Percentiles rank a stretch among this genome's conserved stretches.
phyloP scores from a whole-genome alignment of 1,284 basidiomycete species.

The Inonotus hispidus region DNA sequence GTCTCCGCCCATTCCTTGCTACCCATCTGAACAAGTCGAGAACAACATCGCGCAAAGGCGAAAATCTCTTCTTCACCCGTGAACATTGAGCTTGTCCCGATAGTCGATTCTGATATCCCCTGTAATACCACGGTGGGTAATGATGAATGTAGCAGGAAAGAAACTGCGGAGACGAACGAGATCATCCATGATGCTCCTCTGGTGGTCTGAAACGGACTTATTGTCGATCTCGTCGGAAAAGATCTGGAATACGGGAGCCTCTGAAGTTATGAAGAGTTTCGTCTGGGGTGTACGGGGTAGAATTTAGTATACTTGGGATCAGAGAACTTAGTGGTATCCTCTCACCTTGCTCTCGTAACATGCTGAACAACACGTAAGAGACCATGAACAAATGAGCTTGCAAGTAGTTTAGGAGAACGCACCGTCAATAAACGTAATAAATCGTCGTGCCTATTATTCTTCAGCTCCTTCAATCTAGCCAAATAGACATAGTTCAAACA shows the following conservation, averaged over 20 bases:
- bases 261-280: constrained; percentile 84
- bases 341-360: constrained; percentile 87
- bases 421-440: constrained; percentile 98
- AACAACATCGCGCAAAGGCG: constrained; percentile 91
- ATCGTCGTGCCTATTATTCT: constrained; percentile 68
- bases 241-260: constrained; percentile 83
- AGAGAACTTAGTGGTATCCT: constrained; percentile 15
- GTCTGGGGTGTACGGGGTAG: constrained; percentile 48
- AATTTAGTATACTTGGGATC: neutral
- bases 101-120: constrained; percentile 72
- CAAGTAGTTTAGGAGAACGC: constrained; percentile 25
- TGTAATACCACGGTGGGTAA: constrained; percentile 26
- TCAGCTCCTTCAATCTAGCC: neutral
- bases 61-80: constrained; percentile 92
- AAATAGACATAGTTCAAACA: constrained; percentile 20
- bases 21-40: constrained; percentile 88
- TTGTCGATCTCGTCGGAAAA: constrained; percentile 69
- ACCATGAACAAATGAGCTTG: neutral
- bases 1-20: constrained; percentile 79
- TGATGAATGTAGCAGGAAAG: neutral
- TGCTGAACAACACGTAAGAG: constrained; percentile 37
- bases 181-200: constrained; percentile 88
- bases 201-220: constrained; percentile 63
- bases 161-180: constrained; percentile 49
- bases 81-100: constrained; percentile 84